These are phyloP conservation scores for Boletellus emodensis DNA, from an alignment of 768 basidiomycete genomes.

Conservation along the genomic window DNA sequence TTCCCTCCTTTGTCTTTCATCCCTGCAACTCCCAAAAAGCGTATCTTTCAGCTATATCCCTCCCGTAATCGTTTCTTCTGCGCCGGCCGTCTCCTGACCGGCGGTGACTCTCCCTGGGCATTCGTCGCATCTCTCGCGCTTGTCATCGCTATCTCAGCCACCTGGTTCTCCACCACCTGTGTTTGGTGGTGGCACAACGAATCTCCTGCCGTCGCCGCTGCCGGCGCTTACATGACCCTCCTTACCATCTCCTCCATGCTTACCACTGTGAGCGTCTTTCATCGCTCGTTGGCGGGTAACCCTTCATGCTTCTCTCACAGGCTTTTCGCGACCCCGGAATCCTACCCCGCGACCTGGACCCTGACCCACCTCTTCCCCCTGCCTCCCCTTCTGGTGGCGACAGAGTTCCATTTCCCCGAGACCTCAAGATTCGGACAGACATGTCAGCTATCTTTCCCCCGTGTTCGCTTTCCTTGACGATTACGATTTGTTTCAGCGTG, in stretches of 20 bases:
- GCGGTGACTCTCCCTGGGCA: slow-evolving; percentile 83
- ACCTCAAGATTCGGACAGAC: slow-evolving; percentile 74
- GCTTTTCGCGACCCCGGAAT: slow-evolving; percentile 86
- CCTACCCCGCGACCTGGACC: slow-evolving; percentile 82
- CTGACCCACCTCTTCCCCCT: slow-evolving; percentile 72
- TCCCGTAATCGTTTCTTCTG: slow-evolving; percentile 77
- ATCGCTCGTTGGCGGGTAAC: neutral
- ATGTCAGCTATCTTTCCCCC: slow-evolving; percentile 47
- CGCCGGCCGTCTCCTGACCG: slow-evolving; percentile 68
- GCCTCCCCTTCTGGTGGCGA: slow-evolving; percentile 54
- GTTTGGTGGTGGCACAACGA: slow-evolving; percentile 86
- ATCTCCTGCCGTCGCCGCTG: slow-evolving; percentile 63
- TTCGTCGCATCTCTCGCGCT: slow-evolving; percentile 64
- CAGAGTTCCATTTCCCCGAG: slow-evolving; percentile 70
- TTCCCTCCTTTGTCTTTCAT: slow-evolving; percentile 33
- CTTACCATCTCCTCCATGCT: slow-evolving; percentile 75
- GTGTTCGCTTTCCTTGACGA: neutral
- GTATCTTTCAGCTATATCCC: slow-evolving; percentile 61
- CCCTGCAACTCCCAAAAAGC: slow-evolving; percentile 34
- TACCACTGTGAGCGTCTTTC: slow-evolving; percentile 53
- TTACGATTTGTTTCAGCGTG: slow-evolving; percentile 46
- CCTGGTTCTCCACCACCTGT: slow-evolving; percentile 87
- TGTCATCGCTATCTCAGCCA: slow-evolving; percentile 61
- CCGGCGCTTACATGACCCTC: slow-evolving; percentile 61
- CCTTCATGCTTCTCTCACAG: slow-evolving; percentile 30